These are phyloP conservation scores for Tricholoma flavovirens DNA, from an alignment of 768 basidiomycete genomes.

Conservation along the genomic window DNA sequence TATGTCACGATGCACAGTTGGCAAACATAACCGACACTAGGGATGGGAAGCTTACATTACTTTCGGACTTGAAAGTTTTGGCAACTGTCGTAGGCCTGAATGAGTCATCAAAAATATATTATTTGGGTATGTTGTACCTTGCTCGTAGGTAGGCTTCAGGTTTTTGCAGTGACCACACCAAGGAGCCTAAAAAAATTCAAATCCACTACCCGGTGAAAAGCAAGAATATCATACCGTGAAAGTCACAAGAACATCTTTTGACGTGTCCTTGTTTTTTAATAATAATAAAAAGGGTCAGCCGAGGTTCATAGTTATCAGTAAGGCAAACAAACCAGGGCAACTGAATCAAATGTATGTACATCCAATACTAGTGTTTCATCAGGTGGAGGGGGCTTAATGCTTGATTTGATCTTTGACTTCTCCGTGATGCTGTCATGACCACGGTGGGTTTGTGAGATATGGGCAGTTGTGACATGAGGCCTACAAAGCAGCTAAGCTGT, in stretches of 20 bases:
- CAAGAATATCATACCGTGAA: slow-evolving; percentile 53
- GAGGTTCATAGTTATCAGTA: background rate
- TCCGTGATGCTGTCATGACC: slow-evolving; percentile 54
- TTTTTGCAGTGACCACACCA: slow-evolving; percentile 97
- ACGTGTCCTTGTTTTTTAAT: slow-evolving; percentile 58
- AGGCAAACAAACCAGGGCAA: slow-evolving; percentile 51
- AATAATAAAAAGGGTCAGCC: slow-evolving; percentile 3
- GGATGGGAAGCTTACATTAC: slow-evolving; percentile 44
- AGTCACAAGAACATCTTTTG: slow-evolving; percentile 80
- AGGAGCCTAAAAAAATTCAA: slow-evolving; percentile 39
- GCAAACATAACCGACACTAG: background rate
- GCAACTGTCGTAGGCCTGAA: slow-evolving; percentile 46
- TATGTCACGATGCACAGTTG: slow-evolving; percentile 20
- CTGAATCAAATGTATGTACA: slow-evolving; percentile 64
- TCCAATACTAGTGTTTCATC: slow-evolving; percentile 66
- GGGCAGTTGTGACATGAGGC: slow-evolving; percentile 20
- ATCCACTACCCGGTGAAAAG: background rate
- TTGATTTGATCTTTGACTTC: slow-evolving; percentile 81
- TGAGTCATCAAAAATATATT: background rate
- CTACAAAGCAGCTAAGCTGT: slow-evolving; percentile 70
- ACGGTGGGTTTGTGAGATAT: background rate
- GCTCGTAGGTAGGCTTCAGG: slow-evolving; percentile 82
- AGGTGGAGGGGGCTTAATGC: slow-evolving; percentile 78
- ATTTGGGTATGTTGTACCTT: slow-evolving; percentile 36
- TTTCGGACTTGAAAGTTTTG: slow-evolving; percentile 68